Evolutionary conservation across 805 yeast genomes (phyloP), one percentile per base, ranked within the genome.

Genomic region (Candida easanensis): DNA sequence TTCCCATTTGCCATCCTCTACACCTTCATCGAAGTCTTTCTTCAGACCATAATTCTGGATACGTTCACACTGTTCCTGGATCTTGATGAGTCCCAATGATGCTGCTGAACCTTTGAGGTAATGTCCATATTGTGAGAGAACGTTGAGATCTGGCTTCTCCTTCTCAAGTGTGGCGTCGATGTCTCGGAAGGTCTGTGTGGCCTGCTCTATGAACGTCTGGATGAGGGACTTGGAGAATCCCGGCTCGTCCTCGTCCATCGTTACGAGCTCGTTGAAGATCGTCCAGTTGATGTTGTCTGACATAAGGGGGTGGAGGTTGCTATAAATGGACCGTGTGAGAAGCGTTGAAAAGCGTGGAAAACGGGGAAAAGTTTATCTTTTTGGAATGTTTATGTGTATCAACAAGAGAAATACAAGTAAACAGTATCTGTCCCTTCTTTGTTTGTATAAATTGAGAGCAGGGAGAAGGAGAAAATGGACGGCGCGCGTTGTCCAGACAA

Each of bases 231-330:
- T 71, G 26, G 91, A 82, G 69, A 93, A 93, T 7, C 88, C 96
- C 46, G 90, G 93, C 59, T 86, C 96, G 57, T 91, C 98, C 58
- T 91, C 97, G 64, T 93, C 99, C 97, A 93, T 90, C 41, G 87
- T 82, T 39, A 90, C 76, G 45, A 93, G 73, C 68, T 93, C 98
- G 44, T 82, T 79, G 61, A 93, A 84, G 22, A 89, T 91, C 33
- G 77, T 69, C 96, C 96, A 88, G 62, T 89, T 90, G 48, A 93
- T 82, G 50, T 87, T 70, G 32, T 87, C 95, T 9, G 80, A 44
- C 56, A 51, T 54, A 2, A 21, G 38, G 32, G 15, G 16, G 33
- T 33, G 31, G 31, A 4, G 16, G 41, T 30, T 18, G 15, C 20
- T 15, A n/a, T n/a, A n/a, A n/a, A n/a, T n/a, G n/a, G n/a, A n/a